These are phyloP conservation scores for Monosporozyma aerobia DNA, from an alignment of 805 yeast species.

Conservation along the genomic window DNA sequence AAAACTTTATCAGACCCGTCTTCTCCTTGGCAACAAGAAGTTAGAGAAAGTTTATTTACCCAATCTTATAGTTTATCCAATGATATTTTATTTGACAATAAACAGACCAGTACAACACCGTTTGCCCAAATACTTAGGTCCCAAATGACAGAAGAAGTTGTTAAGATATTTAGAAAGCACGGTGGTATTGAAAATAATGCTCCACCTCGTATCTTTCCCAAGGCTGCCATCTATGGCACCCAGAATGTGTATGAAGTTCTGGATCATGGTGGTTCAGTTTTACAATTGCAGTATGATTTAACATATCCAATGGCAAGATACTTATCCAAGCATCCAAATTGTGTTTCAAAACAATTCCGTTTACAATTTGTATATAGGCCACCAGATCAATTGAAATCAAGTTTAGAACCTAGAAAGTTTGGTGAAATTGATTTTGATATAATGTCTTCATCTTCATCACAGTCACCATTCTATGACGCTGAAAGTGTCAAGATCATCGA, in stretches of 20 bases:
- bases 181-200: conserved; percentile 77
- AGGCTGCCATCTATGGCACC: conserved; percentile 57
- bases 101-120: conserved; percentile 22
- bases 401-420: conserved; percentile 67
- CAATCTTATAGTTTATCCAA: conserved; percentile 80
- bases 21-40: conserved; percentile 91
- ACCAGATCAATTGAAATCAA: conserved; percentile 37
- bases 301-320: conserved; percentile 84
- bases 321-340: conserved; percentile 50
- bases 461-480: conserved; percentile 63
- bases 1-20: conserved; percentile 80
- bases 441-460: conserved; percentile 39
- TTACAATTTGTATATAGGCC: conserved; percentile 79
- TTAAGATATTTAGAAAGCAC: conserved; percentile 60
- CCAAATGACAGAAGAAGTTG: conserved; percentile 51
- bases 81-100: conserved; percentile 70
- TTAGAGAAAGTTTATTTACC: conserved; percentile 73
- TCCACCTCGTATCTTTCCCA: conserved; percentile 69
- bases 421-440: conserved; percentile 86
- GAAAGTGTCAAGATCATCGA: conserved; percentile 78
- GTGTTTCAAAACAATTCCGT: conserved; percentile 50
- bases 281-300: conserved; percentile 83
- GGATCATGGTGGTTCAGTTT: conserved; percentile 78
- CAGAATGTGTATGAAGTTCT: conserved; percentile 70
- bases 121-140: conserved; percentile 50